These are phyloP conservation scores for Floccularia luteovirens DNA, from an alignment of 768 basidiomycete species.

Conservation along the genomic window DNA sequence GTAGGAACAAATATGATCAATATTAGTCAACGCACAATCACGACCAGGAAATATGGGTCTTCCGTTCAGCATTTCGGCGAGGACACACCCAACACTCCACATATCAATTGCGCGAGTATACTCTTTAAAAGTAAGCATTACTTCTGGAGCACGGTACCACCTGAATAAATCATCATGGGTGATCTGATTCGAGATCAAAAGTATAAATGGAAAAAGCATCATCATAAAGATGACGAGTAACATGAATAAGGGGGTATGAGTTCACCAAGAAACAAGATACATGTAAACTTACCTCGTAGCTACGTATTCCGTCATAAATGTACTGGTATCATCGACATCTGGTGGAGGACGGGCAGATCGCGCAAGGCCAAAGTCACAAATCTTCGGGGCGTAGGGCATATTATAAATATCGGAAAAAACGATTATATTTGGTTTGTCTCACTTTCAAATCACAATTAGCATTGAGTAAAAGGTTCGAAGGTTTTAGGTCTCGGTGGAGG, in stretches of 20 bases:
- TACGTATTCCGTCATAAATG: constrained; percentile 91
- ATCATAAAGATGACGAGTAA: background rate
- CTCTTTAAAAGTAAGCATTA: constrained; percentile 97
- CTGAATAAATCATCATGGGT: constrained; percentile 22
- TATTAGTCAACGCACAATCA: constrained; percentile 54
- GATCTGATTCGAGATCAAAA: background rate
- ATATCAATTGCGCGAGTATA: constrained; percentile 86
- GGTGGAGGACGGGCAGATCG: constrained; percentile 71
- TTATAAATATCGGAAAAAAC: constrained; percentile 1
- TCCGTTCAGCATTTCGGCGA: constrained; percentile 91
- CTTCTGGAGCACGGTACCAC: constrained; percentile 97
- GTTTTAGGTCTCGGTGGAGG: constrained; percentile 92
- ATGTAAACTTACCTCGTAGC: constrained; percentile 62
- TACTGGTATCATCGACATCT: constrained; percentile 69
- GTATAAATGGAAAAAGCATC: background rate
- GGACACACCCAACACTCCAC: constrained; percentile 82
- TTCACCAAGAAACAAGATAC: background rate
- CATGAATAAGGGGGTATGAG: background rate
- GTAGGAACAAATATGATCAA: background rate
- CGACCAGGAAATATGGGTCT: constrained; percentile 93
- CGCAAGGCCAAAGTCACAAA: constrained; percentile 86
- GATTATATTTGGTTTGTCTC: constrained; percentile 10
- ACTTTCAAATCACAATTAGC: constrained; percentile 97
- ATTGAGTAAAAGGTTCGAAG: constrained; percentile 91
- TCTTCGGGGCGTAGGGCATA: too few species aligned